Evolutionary conservation across 345 rosid species (phyloP), one percentile per base, ranked within the genome.

Genomic region (Triadica sebifera): DNA sequence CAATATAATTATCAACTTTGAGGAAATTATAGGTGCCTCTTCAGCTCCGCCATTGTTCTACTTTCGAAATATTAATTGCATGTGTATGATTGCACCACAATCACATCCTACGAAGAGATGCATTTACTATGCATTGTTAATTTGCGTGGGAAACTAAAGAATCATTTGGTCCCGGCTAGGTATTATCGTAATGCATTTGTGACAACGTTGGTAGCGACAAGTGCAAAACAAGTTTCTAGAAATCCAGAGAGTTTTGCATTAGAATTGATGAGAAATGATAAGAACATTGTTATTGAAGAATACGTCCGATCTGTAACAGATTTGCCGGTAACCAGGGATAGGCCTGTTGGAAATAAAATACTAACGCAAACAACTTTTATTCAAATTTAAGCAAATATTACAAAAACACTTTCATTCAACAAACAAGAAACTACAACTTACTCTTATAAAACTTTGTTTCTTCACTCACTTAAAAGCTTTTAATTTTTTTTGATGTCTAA

Each of bases 181-280:
- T 88, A 83, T 37, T 84, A 86, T 20, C 87, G 89, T 4, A 85
- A 83, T 72, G 85, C 75, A 12, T 60, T 80, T 45, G 73, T 74
- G 20, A 74, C 50, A 12, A 75, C 84, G 0, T 74, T 62, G 0
- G 81, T 83, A 34, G 71, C 77, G 24, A 41, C 86, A 9, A 81
- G 73, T 0, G 84, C 79, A 0, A 73, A n/a, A 15, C 59, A 75
- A 13, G 63, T 86, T 4, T 5, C 37, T 0, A 51, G 20, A 16
- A 76, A 69, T 4, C 78, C 87, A 0, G 16, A 86, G 1, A 83
- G 78, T 45, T 87, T 76, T 65, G 86, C 82, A 0, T 3, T 88
- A 34, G 74, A 78, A 29, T 49, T 82, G 53, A 71, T 81, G 1
- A 79, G 73, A 49, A 75, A 85, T 4, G 79, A 69, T 0, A 85